A percentile compares a stretch with the other conserved stretches of the same genome.
Conservation (phyloP, 1,139 yeast species). For the Wickerhamomyces sp. region DNA sequence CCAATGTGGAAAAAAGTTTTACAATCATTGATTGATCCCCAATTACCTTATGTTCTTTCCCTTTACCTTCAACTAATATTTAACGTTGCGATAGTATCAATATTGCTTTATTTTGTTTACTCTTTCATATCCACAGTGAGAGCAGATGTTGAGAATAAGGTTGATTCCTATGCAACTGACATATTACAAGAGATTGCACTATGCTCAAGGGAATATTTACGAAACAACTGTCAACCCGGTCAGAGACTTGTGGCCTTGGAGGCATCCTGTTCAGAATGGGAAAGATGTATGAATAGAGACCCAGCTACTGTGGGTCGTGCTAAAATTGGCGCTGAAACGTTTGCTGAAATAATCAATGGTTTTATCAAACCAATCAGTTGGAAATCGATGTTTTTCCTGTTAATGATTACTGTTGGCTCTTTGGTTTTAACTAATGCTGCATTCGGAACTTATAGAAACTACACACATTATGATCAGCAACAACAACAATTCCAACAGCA, state of each 20-base stretch:
- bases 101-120: constrained; percentile 50
- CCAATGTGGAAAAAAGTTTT: constrained; percentile 13
- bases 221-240: constrained; percentile 65
- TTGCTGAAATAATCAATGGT: constrained; percentile 78
- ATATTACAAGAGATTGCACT: constrained; percentile 60
- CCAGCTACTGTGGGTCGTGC: constrained; percentile 78
- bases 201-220: constrained; percentile 66
- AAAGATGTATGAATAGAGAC: constrained; percentile 80
- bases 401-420: constrained; percentile 40
- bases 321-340: constrained; percentile 71
- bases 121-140: constrained; percentile 57
- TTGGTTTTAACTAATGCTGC: constrained; percentile 38
- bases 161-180: constrained; percentile 59
- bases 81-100: constrained; percentile 54
- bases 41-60: constrained; percentile 62
- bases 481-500: constrained; percentile 5
- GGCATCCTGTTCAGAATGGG: constrained; percentile 70
- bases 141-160: constrained; percentile 65
- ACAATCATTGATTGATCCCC: constrained; percentile 41
- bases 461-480: constrained; percentile 11
- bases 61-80: constrained; percentile 67
- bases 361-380: constrained; percentile 71
- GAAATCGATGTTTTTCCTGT: constrained; percentile 58
- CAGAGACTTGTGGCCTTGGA: constrained; percentile 69
- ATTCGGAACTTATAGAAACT: constrained; percentile 34